Conservation (phyloP, 345 rosid species). For the Acer yangbiense region DNA sequence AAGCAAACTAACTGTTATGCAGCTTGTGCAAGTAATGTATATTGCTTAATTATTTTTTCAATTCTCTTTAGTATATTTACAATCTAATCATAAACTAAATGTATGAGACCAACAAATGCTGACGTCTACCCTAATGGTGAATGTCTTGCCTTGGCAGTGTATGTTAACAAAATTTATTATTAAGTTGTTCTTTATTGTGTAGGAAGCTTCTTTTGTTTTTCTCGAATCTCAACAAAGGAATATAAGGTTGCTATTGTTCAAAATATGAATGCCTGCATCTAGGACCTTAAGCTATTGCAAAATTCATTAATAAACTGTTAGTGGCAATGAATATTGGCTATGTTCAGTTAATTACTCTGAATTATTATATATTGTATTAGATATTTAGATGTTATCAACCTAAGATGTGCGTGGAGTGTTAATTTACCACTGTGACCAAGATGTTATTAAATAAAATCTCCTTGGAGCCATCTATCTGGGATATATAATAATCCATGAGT, state of each 20-base stretch:
- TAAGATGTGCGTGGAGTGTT: neutral
- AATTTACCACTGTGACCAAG: neutral
- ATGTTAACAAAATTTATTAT: neutral
- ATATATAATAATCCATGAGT: neutral
- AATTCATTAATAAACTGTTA: neutral
- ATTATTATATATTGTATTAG: neutral
- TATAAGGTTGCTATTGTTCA: too few species aligned
- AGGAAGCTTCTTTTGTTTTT: neutral
- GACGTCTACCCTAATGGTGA: neutral
- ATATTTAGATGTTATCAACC: neutral
- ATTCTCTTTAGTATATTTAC: neutral
- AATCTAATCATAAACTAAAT: neutral
- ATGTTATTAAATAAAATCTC: neutral
- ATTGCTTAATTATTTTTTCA: neutral
- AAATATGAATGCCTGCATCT: too few species aligned
- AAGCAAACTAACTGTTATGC: neutral
- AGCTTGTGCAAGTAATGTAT: neutral
- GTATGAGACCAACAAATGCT: neutral
- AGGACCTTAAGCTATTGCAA: constrained; percentile 1
- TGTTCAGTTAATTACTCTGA: neutral
- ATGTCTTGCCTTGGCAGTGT: neutral
- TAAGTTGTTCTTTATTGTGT: neutral
- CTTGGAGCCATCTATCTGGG: neutral
- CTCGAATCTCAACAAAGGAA: too few species aligned
- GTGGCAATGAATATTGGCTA: neutral